Evolutionary conservation across 2,329 filamentous ascomycete genomes (phyloP).

Genomic region (Nectriaceae sp.): DNA sequence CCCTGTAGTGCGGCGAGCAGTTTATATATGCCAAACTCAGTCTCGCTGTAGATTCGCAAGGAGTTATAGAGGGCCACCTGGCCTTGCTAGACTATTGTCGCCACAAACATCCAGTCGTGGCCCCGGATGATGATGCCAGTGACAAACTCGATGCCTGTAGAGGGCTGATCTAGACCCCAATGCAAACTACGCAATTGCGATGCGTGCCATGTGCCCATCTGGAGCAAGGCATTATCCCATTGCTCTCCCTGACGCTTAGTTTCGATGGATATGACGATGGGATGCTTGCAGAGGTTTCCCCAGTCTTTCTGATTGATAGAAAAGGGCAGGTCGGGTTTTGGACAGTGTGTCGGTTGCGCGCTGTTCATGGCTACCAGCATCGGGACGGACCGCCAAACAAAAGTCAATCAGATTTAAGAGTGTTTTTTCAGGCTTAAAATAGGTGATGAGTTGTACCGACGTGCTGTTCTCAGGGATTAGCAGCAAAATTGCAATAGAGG

Average conservation of each 20-base stretch:
- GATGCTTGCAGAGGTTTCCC: slow-evolving; percentile 12
- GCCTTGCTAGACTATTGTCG: neutral
- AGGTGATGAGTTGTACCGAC: neutral
- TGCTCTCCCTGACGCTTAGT: slow-evolving; percentile 14
- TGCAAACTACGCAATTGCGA: slow-evolving; percentile 14
- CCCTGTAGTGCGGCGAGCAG: slow-evolving; percentile 7
- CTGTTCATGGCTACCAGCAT: neutral
- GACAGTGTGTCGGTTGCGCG: slow-evolving; percentile 6
- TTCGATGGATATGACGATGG: slow-evolving; percentile 18
- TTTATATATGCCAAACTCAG: slow-evolving; percentile 5
- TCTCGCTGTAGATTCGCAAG: neutral
- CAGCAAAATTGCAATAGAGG: too few species aligned
- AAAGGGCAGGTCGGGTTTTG: neutral
- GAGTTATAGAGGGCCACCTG: neutral
- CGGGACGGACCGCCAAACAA: slow-evolving; percentile 6
- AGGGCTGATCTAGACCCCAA: neutral
- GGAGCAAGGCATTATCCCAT: slow-evolving; percentile 7
- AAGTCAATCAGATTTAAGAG: slow-evolving; percentile 14
- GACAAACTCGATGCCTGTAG: slow-evolving; percentile 12
- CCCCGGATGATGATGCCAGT: slow-evolving; percentile 18
- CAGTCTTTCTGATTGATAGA: slow-evolving; percentile 18
- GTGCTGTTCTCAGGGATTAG: neutral
- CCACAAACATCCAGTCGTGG: slow-evolving; percentile 19
- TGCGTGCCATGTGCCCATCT: slow-evolving; percentile 20
- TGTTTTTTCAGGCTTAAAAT: slow-evolving; percentile 1